Evolutionary conservation across 2,329 filamentous ascomycete species (phyloP), one percentile per base, ranked within the genome.

Genomic region (Aspergillus caelatus): DNA sequence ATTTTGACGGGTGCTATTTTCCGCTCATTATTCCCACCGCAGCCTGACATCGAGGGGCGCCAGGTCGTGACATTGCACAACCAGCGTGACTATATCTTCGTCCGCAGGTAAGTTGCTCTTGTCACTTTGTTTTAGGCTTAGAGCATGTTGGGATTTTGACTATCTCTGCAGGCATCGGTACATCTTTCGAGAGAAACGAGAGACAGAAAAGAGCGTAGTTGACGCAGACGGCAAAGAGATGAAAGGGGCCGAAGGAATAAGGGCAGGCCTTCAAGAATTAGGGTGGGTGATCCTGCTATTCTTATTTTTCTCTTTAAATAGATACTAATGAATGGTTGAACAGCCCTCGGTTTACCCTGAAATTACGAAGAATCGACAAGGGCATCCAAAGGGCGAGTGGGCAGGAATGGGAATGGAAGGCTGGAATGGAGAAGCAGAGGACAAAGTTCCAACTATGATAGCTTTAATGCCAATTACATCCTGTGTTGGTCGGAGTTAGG

Each of bases 331-430:
- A 41, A 16, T 14, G 6, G 14, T 23, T n/a, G 7, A 52, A 39
- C n/a, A 55, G 52, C 0, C 94, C 93, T 9, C 84, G 89, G 71
- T 85, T 95, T 81, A 94, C 91, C 2, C 79, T 98, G 68, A 98
- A 98, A 83, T 80, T 99, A 72, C 88, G 94, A 70, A 88, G 95
- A 72, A 89, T 98, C 50, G 94, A 98, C 76, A 94, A 93, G 79
- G 94, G 94, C 0, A 91, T 99, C 68, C 92, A 83, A 83, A 88
- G 78, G 82, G 90, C 79, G 54, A 89, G 87, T 78, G 92, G 93
- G 43, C 87, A 93, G 70, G 92, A 96, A 75, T 98, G 95, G 94
- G 88, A 97, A 77, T 99, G 95, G 95, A 96, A 96, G 81, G 91
- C 91, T 12, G 89, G 89, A 75, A 96, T 95, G 90, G 95, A 99